Conservation (phyloP, 208 protist species). For the Angomonas ambiguus region DNA sequence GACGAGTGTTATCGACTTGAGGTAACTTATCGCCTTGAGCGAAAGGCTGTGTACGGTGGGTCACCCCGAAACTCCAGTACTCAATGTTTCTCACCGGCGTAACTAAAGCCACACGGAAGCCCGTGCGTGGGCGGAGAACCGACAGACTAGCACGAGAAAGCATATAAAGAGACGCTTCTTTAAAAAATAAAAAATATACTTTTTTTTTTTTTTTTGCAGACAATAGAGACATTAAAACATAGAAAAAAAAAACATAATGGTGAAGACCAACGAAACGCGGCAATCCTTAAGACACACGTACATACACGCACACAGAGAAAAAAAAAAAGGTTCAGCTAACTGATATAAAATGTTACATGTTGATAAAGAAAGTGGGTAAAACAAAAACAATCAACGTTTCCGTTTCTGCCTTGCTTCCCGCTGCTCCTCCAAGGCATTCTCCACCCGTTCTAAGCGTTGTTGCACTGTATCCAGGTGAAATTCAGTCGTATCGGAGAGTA, state of each 20-base stretch:
- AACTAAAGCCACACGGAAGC: slow-evolving; percentile 18
- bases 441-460: slow-evolving; percentile 37
- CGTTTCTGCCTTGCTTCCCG: slow-evolving; percentile 10
- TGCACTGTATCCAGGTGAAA: slow-evolving; percentile 62
- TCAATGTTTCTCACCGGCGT: slow-evolving; percentile 61
- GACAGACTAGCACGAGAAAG: slow-evolving; percentile 2
- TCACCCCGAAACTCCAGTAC: slow-evolving; percentile 77
- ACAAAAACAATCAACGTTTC: slow-evolving; percentile 17
- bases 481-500: slow-evolving; percentile 21
- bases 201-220: slow-evolving; percentile 14
- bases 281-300: slow-evolving; percentile 2
- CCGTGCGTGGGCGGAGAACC: not conserved
- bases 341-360: slow-evolving; percentile 3
- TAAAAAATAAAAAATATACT: slow-evolving; percentile 5
- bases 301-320: too few species aligned
- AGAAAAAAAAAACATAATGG: not conserved
- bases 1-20: slow-evolving; percentile 61
- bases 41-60: slow-evolving; percentile 76
- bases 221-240: slow-evolving; percentile 8
- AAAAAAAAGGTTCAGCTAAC: too few species aligned
- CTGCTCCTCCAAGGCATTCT: slow-evolving; percentile 25
- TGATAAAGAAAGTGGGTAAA: not conserved
- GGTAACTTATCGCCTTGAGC: slow-evolving; percentile 83
- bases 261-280: not conserved
- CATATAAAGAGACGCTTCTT: not conserved